Evolutionary conservation across 2,329 filamentous ascomycete species (phyloP).

Genomic region (Tolypocladium pustulatum): DNA sequence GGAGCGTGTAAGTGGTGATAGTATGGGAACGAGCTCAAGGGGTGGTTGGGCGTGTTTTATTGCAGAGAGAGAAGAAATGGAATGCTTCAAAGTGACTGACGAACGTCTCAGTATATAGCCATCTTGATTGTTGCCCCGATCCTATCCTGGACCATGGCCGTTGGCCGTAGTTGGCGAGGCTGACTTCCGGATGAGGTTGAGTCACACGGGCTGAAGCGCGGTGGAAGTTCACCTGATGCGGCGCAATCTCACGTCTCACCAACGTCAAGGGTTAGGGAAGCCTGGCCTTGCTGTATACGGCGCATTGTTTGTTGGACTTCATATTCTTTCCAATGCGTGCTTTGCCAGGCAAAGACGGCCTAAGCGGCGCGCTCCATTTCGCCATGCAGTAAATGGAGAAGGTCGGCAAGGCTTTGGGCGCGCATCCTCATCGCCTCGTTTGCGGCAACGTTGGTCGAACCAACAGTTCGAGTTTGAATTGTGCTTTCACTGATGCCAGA

Average conservation of each 20-base stretch:
- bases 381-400: neutral
- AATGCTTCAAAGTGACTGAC: neutral
- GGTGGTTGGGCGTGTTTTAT: neutral
- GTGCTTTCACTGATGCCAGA: neutral
- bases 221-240: neutral
- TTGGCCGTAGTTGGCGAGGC: neutral
- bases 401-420: too few species aligned
- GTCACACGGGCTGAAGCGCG: neutral
- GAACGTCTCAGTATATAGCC: neutral
- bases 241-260: neutral
- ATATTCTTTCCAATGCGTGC: too few species aligned
- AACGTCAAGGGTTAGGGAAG: neutral
- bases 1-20: neutral
- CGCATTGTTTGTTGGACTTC: neutral
- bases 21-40: neutral
- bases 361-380: too few species aligned
- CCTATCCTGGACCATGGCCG: neutral
- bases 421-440: neutral
- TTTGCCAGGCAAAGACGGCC: too few species aligned
- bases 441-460: too few species aligned
- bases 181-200: neutral
- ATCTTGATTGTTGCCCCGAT: neutral
- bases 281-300: neutral
- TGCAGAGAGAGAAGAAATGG: neutral
- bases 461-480: too few species aligned